Conservation (phyloP, 1,284 basidiomycete species). For the Apiotrichum akiyoshidainum region DNA sequence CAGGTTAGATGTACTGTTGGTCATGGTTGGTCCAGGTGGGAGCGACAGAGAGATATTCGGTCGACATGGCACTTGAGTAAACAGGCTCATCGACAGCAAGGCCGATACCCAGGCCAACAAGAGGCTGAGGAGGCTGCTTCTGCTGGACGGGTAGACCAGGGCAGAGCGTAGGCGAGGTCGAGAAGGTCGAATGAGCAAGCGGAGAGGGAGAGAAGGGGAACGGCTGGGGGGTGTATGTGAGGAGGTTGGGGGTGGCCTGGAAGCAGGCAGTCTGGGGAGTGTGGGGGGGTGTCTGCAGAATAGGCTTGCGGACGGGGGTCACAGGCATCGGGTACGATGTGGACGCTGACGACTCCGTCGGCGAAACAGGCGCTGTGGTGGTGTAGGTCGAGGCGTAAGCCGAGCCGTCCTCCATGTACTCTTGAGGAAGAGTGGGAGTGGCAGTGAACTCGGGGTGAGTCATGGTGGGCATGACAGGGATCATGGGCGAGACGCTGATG, state of each 20-base stretch:
- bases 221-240: constrained; percentile 25
- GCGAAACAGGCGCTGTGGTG: constrained; percentile 25
- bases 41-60: constrained; percentile 17
- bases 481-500: constrained; percentile 21
- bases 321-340: constrained; percentile 26
- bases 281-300: constrained; percentile 18
- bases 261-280: constrained; percentile 28
- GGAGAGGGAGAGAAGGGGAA: constrained; percentile 37
- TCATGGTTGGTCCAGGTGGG: constrained; percentile 7
- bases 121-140: constrained; percentile 20
- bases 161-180: constrained; percentile 39
- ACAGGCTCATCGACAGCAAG: constrained; percentile 17
- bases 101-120: constrained; percentile 27
- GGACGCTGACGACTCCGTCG: constrained; percentile 23
- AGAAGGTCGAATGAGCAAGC: constrained; percentile 20
- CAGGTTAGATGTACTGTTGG: background rate
- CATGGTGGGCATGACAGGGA: constrained; percentile 20
- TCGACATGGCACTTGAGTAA: constrained; percentile 11
- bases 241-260: constrained; percentile 24
- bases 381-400: constrained; percentile 12
- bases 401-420: constrained; percentile 10
- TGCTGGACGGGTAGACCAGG: constrained; percentile 29
- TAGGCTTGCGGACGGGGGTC: constrained; percentile 20
- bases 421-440: constrained; percentile 8
- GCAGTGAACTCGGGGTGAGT: constrained; percentile 7